A percentile compares a stretch with the other conserved stretches of the same genome.
Evolutionary conservation across 2,329 filamentous ascomycete genomes (phyloP).

Genomic region (Leptographium radiaticola): DNA sequence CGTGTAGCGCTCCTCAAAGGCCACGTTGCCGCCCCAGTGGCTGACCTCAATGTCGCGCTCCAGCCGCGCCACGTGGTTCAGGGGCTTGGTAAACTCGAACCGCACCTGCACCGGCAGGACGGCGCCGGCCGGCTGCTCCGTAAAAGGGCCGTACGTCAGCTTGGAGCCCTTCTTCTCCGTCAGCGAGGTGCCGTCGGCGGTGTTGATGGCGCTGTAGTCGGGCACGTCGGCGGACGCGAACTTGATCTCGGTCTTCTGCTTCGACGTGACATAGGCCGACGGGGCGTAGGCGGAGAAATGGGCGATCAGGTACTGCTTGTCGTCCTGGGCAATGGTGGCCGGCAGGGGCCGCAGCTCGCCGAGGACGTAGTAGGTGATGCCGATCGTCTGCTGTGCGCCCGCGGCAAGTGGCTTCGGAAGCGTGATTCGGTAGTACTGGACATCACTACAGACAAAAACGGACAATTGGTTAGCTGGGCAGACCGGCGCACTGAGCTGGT

Average conservation of each 20-base stretch:
- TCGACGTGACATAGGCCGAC: constrained; percentile 71
- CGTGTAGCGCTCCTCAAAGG: constrained; percentile 87
- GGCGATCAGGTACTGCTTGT: constrained; percentile 77
- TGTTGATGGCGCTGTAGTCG: constrained; percentile 67
- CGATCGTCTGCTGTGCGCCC: constrained; percentile 69
- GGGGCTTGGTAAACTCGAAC: constrained; percentile 90
- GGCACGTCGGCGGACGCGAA: constrained; percentile 65
- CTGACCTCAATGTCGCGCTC: constrained; percentile 91
- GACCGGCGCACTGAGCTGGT: neutral
- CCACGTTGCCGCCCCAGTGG: constrained; percentile 95
- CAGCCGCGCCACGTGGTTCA: constrained; percentile 64
- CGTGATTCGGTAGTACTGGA: constrained; percentile 74
- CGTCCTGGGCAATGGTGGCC: constrained; percentile 67
- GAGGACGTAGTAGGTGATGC: constrained; percentile 73
- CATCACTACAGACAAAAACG: constrained; percentile 34
- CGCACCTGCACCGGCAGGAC: constrained; percentile 62
- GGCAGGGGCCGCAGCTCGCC: constrained; percentile 71
- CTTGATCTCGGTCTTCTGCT: constrained; percentile 97
- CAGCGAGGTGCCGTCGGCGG: constrained; percentile 45
- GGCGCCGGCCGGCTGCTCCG: constrained; percentile 66
- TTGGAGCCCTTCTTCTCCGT: constrained; percentile 76
- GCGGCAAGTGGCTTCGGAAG: constrained; percentile 65
- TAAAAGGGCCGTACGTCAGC: constrained; percentile 81
- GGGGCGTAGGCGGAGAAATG: constrained; percentile 74
- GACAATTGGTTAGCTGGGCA: neutral